Evolutionary conservation across 441 rosid species (phyloP).

Genomic region (Syzygium malaccense): DNA sequence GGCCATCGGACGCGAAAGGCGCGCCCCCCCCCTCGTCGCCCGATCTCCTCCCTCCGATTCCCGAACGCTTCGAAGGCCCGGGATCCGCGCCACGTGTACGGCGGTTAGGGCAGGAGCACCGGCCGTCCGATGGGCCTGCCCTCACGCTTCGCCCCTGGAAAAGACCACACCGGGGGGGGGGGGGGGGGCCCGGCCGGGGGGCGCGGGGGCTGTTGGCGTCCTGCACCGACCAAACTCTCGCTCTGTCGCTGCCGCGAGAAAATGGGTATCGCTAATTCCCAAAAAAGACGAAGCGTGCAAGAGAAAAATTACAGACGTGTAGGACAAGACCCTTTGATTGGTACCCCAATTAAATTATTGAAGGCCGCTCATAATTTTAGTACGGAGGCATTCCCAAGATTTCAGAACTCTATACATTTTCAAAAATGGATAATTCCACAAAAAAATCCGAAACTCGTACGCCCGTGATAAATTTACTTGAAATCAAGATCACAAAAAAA

Average conservation of each 20-base stretch:
- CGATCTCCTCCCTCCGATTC: not conserved
- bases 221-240: not conserved
- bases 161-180: not conserved
- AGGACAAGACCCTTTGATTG: not conserved
- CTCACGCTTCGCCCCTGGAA: not conserved
- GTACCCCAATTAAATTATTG: not conserved
- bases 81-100: not conserved
- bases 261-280: not conserved
- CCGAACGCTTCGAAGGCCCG: not conserved
- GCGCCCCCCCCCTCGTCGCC: slow-evolving; percentile 1
- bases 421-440: too few relatives aligned
- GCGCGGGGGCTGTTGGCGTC: not conserved
- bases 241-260: not conserved
- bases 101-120: not conserved
- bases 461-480: rapidly evolving
- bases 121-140: not conserved
- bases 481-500: too few relatives aligned
- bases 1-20: not conserved
- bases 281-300: not conserved
- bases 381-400: not conserved
- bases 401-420: too few relatives aligned
- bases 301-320: not conserved
- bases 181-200: not conserved
- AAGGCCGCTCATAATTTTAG: not conserved
- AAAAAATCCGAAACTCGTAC: too few relatives aligned